Conservation (phyloP, 768 basidiomycete genomes). For the Boletus pseudopeckii region DNA sequence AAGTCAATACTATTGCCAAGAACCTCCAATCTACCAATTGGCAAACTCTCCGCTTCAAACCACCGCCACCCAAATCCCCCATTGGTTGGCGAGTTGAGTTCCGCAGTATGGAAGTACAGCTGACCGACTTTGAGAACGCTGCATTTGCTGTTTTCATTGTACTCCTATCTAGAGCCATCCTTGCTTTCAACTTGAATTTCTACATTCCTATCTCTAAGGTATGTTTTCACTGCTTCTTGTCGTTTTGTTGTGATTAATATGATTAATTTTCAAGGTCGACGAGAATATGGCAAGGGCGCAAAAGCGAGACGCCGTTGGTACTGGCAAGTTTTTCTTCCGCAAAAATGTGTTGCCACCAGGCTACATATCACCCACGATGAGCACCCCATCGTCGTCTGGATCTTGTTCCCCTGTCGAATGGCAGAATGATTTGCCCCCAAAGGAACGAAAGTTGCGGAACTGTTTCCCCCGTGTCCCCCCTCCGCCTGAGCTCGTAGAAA, state of each 20-base stretch:
- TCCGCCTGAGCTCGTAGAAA: constrained; percentile 51
- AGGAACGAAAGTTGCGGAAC: constrained; percentile 66
- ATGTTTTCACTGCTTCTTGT: neutral
- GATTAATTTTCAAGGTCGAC: constrained; percentile 80
- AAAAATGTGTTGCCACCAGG: constrained; percentile 73
- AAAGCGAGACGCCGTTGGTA: constrained; percentile 66
- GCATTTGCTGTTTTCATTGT: constrained; percentile 95
- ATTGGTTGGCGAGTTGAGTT: constrained; percentile 99
- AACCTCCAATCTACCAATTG: constrained; percentile 99
- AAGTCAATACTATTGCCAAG: constrained; percentile 36
- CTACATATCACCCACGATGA: constrained; percentile 34
- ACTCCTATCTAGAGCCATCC: constrained; percentile 88
- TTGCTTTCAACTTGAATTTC: constrained; percentile 88
- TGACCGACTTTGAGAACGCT: constrained; percentile 99
- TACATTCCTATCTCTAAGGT: constrained; percentile 98
- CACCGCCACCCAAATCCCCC: constrained; percentile 85
- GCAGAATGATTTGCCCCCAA: constrained; percentile 36
- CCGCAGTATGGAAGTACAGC: constrained; percentile 97
- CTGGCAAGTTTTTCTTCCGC: constrained; percentile 86
- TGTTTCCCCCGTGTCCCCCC: constrained; percentile 56
- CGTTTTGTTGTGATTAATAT: neutral
- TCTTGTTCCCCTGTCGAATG: constrained; percentile 35
- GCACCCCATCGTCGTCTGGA: constrained; percentile 44
- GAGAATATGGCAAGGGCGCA: constrained; percentile 95
- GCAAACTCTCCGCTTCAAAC: constrained; percentile 99